These are phyloP conservation scores for Yamadazyma conglobata DNA, from an alignment of 1,139 yeast species.

Conservation along the genomic window DNA sequence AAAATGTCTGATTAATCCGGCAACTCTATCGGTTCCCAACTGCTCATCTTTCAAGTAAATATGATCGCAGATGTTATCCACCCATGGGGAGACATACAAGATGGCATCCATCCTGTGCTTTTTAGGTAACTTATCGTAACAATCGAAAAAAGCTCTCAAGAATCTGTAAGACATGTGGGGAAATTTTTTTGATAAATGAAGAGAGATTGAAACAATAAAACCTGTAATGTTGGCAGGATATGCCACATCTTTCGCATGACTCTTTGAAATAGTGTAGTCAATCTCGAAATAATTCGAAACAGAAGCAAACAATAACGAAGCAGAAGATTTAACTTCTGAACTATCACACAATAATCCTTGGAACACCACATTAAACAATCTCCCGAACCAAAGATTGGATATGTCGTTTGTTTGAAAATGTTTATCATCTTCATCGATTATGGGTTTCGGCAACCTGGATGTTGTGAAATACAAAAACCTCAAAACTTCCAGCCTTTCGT, in stretches of 20 bases:
- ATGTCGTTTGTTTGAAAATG: conserved; percentile 18
- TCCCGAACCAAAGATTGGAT: conserved; percentile 48
- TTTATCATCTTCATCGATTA: conserved; percentile 18
- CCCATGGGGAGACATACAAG: conserved; percentile 71
- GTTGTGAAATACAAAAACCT: conserved; percentile 67
- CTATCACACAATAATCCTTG: conserved; percentile 63
- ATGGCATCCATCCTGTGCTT: conserved; percentile 40
- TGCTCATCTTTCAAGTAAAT: conserved; percentile 53
- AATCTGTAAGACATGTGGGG: conserved; percentile 66
- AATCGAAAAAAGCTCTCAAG: conserved; percentile 57
- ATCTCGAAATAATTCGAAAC: conserved; percentile 58
- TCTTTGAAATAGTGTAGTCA: conserved; percentile 56
- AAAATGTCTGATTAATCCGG: conserved; percentile 60
- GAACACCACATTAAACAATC: conserved; percentile 61
- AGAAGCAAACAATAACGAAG: conserved; percentile 64
- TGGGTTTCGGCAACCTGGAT: conserved; percentile 42
- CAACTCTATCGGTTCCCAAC: conserved; percentile 58
- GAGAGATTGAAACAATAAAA: conserved; percentile 59
- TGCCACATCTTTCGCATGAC: conserved; percentile 59
- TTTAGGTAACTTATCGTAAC: conserved; percentile 43
- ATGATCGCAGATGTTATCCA: conserved; percentile 59
- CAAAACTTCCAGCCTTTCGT: conserved; percentile 65
- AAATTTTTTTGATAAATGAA: conserved; percentile 50
- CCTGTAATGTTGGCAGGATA: conserved; percentile 70
- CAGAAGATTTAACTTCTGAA: conserved; percentile 58